Evolutionary conservation across 805 yeast species (phyloP), one percentile per base, ranked within the genome.

Genomic region (Yarrowia porcina): DNA sequence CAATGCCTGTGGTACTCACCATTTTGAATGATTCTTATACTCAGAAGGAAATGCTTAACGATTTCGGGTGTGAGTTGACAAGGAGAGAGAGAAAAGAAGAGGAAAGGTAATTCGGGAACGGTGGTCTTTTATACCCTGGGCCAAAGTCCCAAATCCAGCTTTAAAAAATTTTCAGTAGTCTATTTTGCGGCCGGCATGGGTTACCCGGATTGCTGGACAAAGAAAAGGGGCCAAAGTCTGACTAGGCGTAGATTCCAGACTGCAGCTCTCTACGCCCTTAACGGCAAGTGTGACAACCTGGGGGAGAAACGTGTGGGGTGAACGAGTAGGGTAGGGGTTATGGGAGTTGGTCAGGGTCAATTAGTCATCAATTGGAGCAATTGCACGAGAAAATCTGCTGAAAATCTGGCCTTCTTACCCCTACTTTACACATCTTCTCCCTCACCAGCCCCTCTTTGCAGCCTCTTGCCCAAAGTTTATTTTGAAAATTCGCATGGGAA

Each of bases 61-160:
- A 74, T 74, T 74, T 72, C 77, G 69, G 76, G 76, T 74, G 76
- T 74, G 76, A 74, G 76, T 71, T 57, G 76, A 74, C 76, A 68
- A 70, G 63, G 74, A 72, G 69, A 70, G 65, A 66, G 69, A 69
- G 56, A 67, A 68, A 66, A 65, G 66, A 66, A 67, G 70, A 68
- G 65, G 66, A 61, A 63, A 45, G 64, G 45, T 41, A 23, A 49
- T 38, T 61, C 59, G 52, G 64, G 61, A 64, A 64, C 36, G 33
- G 32, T 35, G 45, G 57, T 52, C 41, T 65, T 61, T 65, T 66
- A 65, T 64, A 63, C 62, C 67, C 54, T 50, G 13, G 57, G 41
- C 64, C 12, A 7, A 23, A 36, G 33, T 38, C 36, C 47, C 56
- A 59, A 42, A 35, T 62, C 25, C 35, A 33, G 21, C 5, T 32